phyloP scores from a whole-genome alignment of 148 eudicot genomes.

The Vaccinium corymbosum region DNA sequence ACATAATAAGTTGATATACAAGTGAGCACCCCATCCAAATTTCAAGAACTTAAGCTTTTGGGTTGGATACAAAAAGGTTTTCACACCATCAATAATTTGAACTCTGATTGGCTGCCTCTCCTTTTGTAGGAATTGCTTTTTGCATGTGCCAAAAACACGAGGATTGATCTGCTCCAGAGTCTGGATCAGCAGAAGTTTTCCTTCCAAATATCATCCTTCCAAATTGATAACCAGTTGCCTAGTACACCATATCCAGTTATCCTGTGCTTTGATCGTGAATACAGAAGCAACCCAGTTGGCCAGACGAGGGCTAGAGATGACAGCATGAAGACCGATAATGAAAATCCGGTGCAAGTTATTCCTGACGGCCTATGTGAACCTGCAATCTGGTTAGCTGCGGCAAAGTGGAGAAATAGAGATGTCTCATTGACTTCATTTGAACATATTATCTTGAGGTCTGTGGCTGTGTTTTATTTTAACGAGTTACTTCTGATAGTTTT shows the following conservation, averaged over 20 bases:
- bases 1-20: not conserved
- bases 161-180: conserved; percentile 61
- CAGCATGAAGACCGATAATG: conserved; percentile 34
- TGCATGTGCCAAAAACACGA: conserved; percentile 61
- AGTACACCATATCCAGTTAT: conserved; percentile 83
- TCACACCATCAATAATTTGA: conserved; percentile 2
- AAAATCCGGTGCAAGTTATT: conserved; percentile 34
- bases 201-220: conserved; percentile 62
- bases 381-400: conserved; percentile 53
- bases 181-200: conserved; percentile 68
- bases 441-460: conserved; percentile 65
- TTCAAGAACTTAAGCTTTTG: not conserved
- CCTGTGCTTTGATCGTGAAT: conserved; percentile 66
- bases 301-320: conserved; percentile 52
- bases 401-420: conserved; percentile 87
- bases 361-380: conserved; percentile 53
- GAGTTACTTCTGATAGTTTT: not conserved
- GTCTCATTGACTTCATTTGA: conserved; percentile 68
- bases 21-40: not conserved
- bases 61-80: not conserved
- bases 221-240: conserved; percentile 85
- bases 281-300: conserved; percentile 34
- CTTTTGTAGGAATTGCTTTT: conserved; percentile 78
- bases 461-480: not conserved
- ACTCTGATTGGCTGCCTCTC: not conserved